Conservation (phyloP, 345 rosid species). For the Gossypium stocksii region DNA sequence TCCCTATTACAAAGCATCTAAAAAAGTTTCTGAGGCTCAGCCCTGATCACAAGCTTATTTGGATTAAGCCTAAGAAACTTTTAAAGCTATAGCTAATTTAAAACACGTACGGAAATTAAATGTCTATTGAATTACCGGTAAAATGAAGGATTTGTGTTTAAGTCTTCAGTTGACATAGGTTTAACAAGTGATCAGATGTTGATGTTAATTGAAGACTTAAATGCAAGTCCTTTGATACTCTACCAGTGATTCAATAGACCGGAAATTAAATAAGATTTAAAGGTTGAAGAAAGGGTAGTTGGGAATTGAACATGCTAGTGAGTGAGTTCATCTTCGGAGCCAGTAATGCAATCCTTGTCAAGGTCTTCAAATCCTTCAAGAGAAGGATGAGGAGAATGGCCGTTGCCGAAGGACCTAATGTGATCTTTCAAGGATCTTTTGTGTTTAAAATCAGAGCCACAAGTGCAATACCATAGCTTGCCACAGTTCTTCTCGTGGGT, state of each 20-base stretch:
- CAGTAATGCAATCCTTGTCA: conserved; percentile 56
- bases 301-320: not conserved
- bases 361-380: conserved; percentile 53
- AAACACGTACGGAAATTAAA: not conserved
- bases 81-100: conserved; percentile 1
- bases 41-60: conserved; percentile 50
- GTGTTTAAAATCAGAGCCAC: conserved; percentile 98
- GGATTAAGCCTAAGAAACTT: conserved; percentile 16
- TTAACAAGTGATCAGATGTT: no score
- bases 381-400: conserved; percentile 85
- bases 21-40: conserved; percentile 24
- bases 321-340: conserved; percentile 48
- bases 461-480: conserved; percentile 91
- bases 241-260: no score
- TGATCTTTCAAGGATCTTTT: conserved; percentile 97
- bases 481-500: conserved; percentile 99
- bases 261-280: not conserved
- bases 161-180: no score
- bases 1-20: not conserved
- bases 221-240: no score
- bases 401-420: conserved; percentile 82
- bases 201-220: no score
- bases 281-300: not conserved
- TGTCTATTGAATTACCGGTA: no score
- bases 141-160: no score